These are phyloP conservation scores for Salix purpurea DNA, from an alignment of 345 rosid species.

Conservation along the genomic window DNA sequence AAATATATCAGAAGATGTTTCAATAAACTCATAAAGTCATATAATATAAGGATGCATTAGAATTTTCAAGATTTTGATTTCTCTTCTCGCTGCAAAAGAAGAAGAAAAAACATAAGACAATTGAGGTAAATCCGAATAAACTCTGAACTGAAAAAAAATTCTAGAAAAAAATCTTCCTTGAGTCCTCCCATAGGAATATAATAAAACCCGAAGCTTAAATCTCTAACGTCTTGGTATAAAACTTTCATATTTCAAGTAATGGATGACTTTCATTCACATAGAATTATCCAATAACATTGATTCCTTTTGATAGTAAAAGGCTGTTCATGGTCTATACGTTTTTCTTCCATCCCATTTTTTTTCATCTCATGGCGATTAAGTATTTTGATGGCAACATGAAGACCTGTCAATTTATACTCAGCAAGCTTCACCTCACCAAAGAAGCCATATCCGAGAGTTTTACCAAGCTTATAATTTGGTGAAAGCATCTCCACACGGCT, in stretches of 20 bases:
- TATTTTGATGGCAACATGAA: slow-evolving; percentile 84
- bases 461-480: slow-evolving; percentile 65
- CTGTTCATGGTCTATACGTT: slow-evolving; percentile 35
- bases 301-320: too few relatives aligned
- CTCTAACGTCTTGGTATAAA: too few relatives aligned
- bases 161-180: too few relatives aligned
- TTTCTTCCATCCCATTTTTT: slow-evolving; percentile 78
- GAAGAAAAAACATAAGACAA: neutral
- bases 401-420: slow-evolving; percentile 64
- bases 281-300: too few relatives aligned
- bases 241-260: too few relatives aligned
- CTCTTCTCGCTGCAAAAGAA: slow-evolving; percentile 61
- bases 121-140: too few relatives aligned
- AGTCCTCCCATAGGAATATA: too few relatives aligned
- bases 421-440: slow-evolving; percentile 30
- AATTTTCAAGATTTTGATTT: slow-evolving; percentile 70
- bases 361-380: slow-evolving; percentile 68
- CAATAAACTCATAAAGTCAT: slow-evolving; percentile 76
- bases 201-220: too few relatives aligned
- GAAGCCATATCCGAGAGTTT: slow-evolving; percentile 76
- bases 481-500: slow-evolving; percentile 39
- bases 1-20: slow-evolving; percentile 62
- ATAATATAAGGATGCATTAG: slow-evolving; percentile 86
- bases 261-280: too few relatives aligned
- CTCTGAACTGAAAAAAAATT: too few relatives aligned